Evolutionary conservation across 2,329 filamentous ascomycete species (phyloP).

Genomic region (Penicillium hesseltinei): DNA sequence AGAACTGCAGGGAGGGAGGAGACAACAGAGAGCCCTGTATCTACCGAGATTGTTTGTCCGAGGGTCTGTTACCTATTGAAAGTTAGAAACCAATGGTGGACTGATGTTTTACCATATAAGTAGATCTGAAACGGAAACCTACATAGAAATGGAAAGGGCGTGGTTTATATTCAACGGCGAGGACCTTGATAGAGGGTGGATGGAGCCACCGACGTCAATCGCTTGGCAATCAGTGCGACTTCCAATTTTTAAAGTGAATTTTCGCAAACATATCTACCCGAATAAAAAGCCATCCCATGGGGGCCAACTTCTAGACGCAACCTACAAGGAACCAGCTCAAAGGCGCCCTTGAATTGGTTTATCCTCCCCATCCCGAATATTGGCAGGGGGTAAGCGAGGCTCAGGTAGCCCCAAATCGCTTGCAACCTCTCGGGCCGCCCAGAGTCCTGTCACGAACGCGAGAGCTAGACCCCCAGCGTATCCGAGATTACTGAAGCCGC

Average conservation of each 20-base stretch:
- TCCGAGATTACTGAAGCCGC: too few species aligned
- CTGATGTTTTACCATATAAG: too few species aligned
- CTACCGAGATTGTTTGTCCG: too few species aligned
- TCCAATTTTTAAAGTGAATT: neutral
- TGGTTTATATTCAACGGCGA: neutral
- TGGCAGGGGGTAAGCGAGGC: slow-evolving; percentile 21
- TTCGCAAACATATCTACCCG: neutral
- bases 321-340: too few species aligned
- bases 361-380: slow-evolving; percentile 11
- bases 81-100: too few species aligned
- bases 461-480: too few species aligned
- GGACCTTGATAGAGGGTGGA: neutral
- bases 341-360: too few species aligned
- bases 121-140: too few species aligned
- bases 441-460: too few species aligned
- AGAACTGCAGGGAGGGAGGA: too few species aligned
- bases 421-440: slow-evolving; percentile 17
- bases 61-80: too few species aligned
- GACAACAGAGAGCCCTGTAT: too few species aligned
- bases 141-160: neutral
- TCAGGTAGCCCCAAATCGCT: slow-evolving; percentile 16
- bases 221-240: neutral
- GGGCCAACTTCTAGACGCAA: neutral
- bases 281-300: neutral
- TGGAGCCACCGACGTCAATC: neutral